Conservation (phyloP, 1,284 basidiomycete species). For the Puccinia novopanici region DNA sequence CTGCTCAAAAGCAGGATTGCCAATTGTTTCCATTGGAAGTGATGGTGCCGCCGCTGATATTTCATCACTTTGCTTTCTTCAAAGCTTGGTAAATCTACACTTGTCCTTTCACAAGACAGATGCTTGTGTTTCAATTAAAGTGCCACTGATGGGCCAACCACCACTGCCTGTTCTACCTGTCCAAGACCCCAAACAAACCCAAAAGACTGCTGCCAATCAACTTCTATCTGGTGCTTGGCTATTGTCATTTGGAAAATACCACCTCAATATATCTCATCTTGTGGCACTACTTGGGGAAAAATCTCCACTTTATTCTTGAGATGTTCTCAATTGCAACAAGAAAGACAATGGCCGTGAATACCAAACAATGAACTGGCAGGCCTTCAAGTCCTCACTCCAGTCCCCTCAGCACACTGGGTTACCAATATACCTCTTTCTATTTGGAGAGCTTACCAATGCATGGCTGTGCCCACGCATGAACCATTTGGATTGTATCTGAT, state of each 20-base stretch:
- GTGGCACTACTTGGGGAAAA: not conserved
- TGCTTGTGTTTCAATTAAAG: too few species aligned
- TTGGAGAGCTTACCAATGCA: slow-evolving; percentile 23
- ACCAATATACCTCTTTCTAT: slow-evolving; percentile 10
- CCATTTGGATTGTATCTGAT: slow-evolving; percentile 20
- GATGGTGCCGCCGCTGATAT: slow-evolving; percentile 24
- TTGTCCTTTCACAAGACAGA: too few species aligned
- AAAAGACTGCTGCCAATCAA: too few species aligned
- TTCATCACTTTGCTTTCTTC: not conserved
- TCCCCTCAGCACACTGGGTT: slow-evolving; percentile 5
- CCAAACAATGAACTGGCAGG: slow-evolving; percentile 2
- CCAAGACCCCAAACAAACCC: too few species aligned
- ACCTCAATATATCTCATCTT: slow-evolving; percentile 18
- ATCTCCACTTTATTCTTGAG: not conserved
- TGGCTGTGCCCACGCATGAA: slow-evolving; percentile 21
- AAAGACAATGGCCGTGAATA: slow-evolving; percentile 2
- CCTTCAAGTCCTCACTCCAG: not conserved
- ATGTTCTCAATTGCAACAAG: slow-evolving; percentile 18
- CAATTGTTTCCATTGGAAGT: slow-evolving; percentile 14
- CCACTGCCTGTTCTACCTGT: too few species aligned
- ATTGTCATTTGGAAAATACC: slow-evolving; percentile 4
- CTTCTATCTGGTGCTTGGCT: too few species aligned
- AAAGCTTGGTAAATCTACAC: too few species aligned
- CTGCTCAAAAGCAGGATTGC: slow-evolving; percentile 11
- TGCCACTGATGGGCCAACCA: too few species aligned